phyloP scores from a whole-genome alignment of 169 alveolate species.

The Cryptosporidium viatorum region DNA sequence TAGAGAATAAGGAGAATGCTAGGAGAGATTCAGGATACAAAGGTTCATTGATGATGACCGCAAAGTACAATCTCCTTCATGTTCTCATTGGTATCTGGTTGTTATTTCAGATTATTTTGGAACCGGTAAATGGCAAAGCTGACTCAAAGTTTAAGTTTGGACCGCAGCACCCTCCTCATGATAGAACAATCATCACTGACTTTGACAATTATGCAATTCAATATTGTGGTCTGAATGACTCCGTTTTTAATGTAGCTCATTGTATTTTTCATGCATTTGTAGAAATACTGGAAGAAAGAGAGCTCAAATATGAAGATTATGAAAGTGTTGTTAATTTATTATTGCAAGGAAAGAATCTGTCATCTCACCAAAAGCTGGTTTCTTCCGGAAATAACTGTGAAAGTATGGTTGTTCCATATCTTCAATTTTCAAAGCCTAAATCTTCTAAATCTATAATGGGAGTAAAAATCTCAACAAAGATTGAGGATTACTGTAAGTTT shows the following conservation, averaged over 20 bases:
- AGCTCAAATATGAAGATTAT: slow-evolving; percentile 13
- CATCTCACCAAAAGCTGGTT: slow-evolving; percentile 4
- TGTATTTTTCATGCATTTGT: slow-evolving; percentile 54
- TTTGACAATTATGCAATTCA: slow-evolving; percentile 62
- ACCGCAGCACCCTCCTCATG: slow-evolving; percentile 58
- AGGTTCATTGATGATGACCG: neutral
- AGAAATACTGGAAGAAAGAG: slow-evolving; percentile 5
- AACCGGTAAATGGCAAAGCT: slow-evolving; percentile 1
- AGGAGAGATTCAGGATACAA: slow-evolving; percentile 2
- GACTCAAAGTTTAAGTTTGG: slow-evolving; percentile 46
- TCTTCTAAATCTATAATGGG: slow-evolving; percentile 27
- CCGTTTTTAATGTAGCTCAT: slow-evolving; percentile 30
- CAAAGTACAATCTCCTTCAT: neutral
- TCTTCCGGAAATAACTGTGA: slow-evolving; percentile 15
- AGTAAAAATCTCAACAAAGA: slow-evolving; percentile 6
- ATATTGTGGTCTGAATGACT: slow-evolving; percentile 56
- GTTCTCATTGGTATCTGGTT: neutral
- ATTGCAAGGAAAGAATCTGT: slow-evolving; percentile 1
- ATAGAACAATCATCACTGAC: slow-evolving; percentile 41
- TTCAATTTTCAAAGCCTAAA: neutral
- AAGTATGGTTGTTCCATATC: slow-evolving; percentile 2
- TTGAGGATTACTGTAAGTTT: slow-evolving; percentile 61
- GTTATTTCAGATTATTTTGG: neutral
- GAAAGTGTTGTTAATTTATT: slow-evolving; percentile 5
- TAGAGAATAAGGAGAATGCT: slow-evolving; percentile 11